These are phyloP conservation scores for Rubroboletus satanas DNA, from an alignment of 768 basidiomycete species.

Conservation along the genomic window DNA sequence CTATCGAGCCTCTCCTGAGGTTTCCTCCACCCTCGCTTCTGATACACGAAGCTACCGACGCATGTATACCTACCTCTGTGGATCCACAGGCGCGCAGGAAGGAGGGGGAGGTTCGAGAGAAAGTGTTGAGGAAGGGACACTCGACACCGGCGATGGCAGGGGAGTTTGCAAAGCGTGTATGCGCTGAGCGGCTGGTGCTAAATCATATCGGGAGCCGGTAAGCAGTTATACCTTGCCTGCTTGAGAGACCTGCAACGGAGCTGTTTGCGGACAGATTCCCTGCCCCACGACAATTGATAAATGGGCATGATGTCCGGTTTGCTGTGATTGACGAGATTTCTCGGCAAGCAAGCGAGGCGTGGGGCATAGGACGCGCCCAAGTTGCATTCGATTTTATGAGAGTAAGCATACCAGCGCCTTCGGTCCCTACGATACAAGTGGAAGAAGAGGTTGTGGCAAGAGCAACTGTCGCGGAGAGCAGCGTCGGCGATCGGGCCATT, in stretches of 20 bases:
- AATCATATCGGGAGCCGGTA: slow-evolving; percentile 78
- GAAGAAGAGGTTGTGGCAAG: neutral
- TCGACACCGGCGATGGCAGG: slow-evolving; percentile 80
- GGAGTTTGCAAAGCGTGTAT: slow-evolving; percentile 57
- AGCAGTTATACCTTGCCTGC: slow-evolving; percentile 8
- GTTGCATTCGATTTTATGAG: slow-evolving; percentile 60
- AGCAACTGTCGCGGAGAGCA: neutral
- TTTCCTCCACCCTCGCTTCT: slow-evolving; percentile 57
- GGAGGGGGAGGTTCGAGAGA: slow-evolving; percentile 41
- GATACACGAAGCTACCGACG: slow-evolving; percentile 84
- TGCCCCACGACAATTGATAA: slow-evolving; percentile 38
- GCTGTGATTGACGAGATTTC: slow-evolving; percentile 59
- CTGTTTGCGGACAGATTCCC: slow-evolving; percentile 43
- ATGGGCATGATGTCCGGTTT: slow-evolving; percentile 31
- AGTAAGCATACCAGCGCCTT: slow-evolving; percentile 35
- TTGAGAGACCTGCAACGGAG: neutral
- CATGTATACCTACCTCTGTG: slow-evolving; percentile 55
- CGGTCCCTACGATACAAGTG: neutral
- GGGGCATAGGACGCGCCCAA: slow-evolving; percentile 45
- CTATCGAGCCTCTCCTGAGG: slow-evolving; percentile 53
- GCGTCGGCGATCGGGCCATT: neutral
- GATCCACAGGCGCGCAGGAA: slow-evolving; percentile 46
- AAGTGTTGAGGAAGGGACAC: slow-evolving; percentile 65
- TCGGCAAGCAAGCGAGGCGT: slow-evolving; percentile 57
- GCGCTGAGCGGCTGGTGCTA: slow-evolving; percentile 59